A percentile compares a stretch with the other conserved stretches of the same genome.
phyloP scores from a whole-genome alignment of 371 early-diverging fungal species.

The Mucor racemosus region DNA sequence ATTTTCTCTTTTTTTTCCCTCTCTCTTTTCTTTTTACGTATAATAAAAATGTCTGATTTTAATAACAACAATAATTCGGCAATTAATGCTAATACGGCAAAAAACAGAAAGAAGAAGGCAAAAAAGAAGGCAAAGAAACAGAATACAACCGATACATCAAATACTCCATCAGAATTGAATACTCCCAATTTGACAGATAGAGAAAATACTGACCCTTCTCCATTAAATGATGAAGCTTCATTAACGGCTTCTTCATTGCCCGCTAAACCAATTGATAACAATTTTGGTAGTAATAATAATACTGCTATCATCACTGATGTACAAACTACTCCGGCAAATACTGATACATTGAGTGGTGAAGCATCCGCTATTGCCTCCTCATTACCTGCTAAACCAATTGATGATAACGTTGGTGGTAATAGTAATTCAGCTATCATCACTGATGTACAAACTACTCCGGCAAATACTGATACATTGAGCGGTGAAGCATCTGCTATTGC shows the following conservation, averaged over 20 bases:
- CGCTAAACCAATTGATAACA: background rate
- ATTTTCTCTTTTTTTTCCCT: background rate
- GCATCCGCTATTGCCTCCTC: background rate
- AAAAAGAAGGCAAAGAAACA: conserved; percentile 23
- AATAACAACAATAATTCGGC: conserved; percentile 3
- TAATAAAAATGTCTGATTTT: conserved; percentile 14
- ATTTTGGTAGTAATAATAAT: background rate
- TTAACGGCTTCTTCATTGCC: background rate
- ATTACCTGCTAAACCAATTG: conserved; percentile 6
- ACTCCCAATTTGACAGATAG: conserved; percentile 7
- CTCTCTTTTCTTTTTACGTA: background rate
- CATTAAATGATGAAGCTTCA: background rate
- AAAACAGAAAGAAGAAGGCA: conserved; percentile 22
- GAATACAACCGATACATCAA: background rate
- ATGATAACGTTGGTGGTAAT: too few relatives aligned
- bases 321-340: background rate
- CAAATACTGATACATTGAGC: background rate
- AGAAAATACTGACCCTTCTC: background rate
- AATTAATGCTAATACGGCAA: conserved; percentile 12
- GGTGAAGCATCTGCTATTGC: conserved; percentile 1
- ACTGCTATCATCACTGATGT: background rate
- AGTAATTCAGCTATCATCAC: background rate
- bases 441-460: background rate
- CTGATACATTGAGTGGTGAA: background rate
- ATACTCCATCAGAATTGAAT: conserved; percentile 2